These are phyloP conservation scores for Cyberlindnera japonica DNA, from an alignment of 805 yeast species.

Conservation along the genomic window DNA sequence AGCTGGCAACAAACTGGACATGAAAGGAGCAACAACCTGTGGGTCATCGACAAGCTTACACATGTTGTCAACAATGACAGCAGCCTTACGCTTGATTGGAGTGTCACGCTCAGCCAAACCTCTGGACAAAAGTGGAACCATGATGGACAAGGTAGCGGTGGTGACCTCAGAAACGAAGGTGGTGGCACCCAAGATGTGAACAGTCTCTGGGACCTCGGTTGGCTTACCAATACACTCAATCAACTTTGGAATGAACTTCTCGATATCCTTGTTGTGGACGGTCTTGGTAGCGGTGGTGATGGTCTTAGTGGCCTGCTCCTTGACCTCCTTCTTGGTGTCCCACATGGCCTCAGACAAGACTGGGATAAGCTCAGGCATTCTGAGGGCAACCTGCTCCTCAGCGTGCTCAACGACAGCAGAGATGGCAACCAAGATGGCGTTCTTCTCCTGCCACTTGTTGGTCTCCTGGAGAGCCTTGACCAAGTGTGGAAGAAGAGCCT, in stretches of 20 bases:
- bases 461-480: slow-evolving; percentile 62
- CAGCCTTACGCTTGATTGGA: slow-evolving; percentile 98
- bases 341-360: slow-evolving; percentile 99
- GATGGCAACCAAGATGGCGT: slow-evolving; percentile 80
- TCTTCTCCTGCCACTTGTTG: slow-evolving; percentile 98
- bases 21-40: slow-evolving; percentile 99
- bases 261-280: slow-evolving; percentile 99
- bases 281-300: slow-evolving; percentile 96
- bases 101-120: slow-evolving; percentile 99
- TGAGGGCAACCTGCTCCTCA: slow-evolving; percentile 91
- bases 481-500: slow-evolving; percentile 81
- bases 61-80: slow-evolving; percentile 99
- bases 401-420: slow-evolving; percentile 90
- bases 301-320: slow-evolving; percentile 93
- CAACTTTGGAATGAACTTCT: slow-evolving; percentile 97
- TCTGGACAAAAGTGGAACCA: slow-evolving; percentile 98
- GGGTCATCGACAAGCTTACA: slow-evolving; percentile 99
- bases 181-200: slow-evolving; percentile 98
- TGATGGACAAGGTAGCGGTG: slow-evolving; percentile 97
- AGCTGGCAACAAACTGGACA: slow-evolving; percentile 93
- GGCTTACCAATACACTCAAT: slow-evolving; percentile 97
- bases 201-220: slow-evolving; percentile 97
- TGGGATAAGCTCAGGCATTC: slow-evolving; percentile 99
- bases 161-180: slow-evolving; percentile 99
- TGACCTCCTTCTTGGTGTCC: slow-evolving; percentile 99